phyloP scores from a whole-genome alignment of 2,329 filamentous ascomycete species.

The Lasiodiplodia theobromae region DNA sequence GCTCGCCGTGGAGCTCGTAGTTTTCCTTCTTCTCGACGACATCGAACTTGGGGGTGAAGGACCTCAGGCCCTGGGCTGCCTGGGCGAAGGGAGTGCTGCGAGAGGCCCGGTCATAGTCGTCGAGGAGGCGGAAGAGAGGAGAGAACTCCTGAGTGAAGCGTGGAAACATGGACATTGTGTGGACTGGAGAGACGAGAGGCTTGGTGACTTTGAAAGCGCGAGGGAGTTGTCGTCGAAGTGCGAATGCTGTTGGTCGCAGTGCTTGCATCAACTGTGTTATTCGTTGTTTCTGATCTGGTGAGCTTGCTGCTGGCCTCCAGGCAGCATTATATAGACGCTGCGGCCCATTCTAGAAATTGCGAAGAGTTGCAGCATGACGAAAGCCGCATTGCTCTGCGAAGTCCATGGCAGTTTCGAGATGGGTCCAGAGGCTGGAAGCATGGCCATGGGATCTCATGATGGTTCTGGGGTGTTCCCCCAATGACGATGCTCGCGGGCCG shows the following conservation, averaged over 20 bases:
- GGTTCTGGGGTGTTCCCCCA: conserved; percentile 21
- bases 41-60: conserved; percentile 81
- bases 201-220: conserved; percentile 43
- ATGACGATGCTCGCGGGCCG: background rate
- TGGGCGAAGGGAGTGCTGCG: conserved; percentile 39
- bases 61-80: conserved; percentile 48
- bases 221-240: conserved; percentile 39
- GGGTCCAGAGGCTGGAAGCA: conserved; percentile 9
- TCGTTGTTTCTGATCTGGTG: conserved; percentile 38
- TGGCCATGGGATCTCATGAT: conserved; percentile 16
- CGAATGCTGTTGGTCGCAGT: conserved; percentile 39
- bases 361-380: conserved; percentile 13
- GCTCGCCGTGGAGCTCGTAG: conserved; percentile 82
- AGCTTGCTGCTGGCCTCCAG: conserved; percentile 6
- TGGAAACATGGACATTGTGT: conserved; percentile 52
- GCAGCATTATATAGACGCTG: conserved; percentile 40
- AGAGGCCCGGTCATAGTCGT: conserved; percentile 52
- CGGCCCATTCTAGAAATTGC: conserved; percentile 41
- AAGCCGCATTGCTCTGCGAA: background rate
- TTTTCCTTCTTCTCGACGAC: conserved; percentile 71
- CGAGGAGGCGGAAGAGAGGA: conserved; percentile 56
- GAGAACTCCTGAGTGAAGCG: conserved; percentile 50
- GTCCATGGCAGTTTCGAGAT: conserved; percentile 21
- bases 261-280: conserved; percentile 45
- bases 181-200: conserved; percentile 33